Conservation (phyloP, 768 basidiomycete genomes). For the Lyophyllum atratum region DNA sequence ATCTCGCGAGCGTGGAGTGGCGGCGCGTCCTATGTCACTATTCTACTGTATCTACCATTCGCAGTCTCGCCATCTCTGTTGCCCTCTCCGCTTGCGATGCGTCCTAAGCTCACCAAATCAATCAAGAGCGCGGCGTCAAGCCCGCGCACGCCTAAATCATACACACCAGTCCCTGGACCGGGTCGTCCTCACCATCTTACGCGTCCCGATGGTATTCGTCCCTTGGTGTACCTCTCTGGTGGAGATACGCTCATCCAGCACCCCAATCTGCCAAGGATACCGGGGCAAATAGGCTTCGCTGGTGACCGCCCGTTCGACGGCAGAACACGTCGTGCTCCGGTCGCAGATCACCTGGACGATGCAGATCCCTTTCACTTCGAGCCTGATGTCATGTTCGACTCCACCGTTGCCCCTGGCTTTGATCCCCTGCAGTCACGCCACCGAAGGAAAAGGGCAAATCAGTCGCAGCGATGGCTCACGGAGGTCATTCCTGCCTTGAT, state of each 20-base stretch:
- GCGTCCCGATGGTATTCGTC: neutral
- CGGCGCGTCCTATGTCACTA: too few relatives aligned
- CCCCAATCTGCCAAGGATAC: neutral
- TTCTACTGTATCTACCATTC: too few relatives aligned
- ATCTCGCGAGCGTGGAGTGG: too few relatives aligned
- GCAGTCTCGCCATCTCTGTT: too few relatives aligned
- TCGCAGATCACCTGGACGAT: neutral
- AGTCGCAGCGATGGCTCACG: neutral
- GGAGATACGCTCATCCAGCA: neutral
- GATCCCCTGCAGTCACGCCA: neutral
- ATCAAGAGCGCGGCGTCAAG: too few relatives aligned
- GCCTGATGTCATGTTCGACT: neutral
- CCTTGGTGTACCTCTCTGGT: conserved; percentile 8
- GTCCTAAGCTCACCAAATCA: too few relatives aligned
- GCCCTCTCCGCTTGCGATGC: too few relatives aligned
- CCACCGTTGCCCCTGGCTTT: neutral
- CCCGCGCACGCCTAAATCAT: too few relatives aligned
- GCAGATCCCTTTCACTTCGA: too few relatives aligned
- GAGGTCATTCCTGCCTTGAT: neutral
- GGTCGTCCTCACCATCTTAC: too few relatives aligned
- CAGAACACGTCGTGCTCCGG: conserved; percentile 5
- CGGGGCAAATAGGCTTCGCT: neutral
- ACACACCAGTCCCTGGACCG: too few relatives aligned
- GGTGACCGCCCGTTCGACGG: conserved; percentile 1
- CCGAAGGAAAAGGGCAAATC: neutral